phyloP scores from a whole-genome alignment of 768 basidiomycete species.

The Leccinum obscurum region DNA sequence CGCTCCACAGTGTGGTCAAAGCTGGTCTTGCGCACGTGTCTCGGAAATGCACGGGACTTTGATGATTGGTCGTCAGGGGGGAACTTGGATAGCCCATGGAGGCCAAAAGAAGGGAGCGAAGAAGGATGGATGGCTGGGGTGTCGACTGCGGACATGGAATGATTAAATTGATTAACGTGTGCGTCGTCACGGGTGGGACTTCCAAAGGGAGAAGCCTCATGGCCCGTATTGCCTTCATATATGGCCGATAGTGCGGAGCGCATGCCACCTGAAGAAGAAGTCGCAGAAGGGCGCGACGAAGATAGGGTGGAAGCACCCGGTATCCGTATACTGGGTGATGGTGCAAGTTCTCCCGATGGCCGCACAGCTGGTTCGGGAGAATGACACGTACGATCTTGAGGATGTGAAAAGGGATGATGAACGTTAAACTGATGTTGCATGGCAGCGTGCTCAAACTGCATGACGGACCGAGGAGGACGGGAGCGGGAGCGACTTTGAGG shows the following conservation, averaged over 20 bases:
- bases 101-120: slow-evolving; percentile 70
- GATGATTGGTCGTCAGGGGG: slow-evolving; percentile 34
- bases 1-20: slow-evolving; percentile 89
- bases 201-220: slow-evolving; percentile 39
- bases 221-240: slow-evolving; percentile 45
- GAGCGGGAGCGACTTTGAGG: slow-evolving; percentile 77
- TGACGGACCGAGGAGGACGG: slow-evolving; percentile 60
- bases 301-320: slow-evolving; percentile 46
- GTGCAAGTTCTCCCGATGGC: slow-evolving; percentile 21
- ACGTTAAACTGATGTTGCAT: slow-evolving; percentile 39
- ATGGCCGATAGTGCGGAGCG: slow-evolving; percentile 48
- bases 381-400: slow-evolving; percentile 26
- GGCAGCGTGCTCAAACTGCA: slow-evolving; percentile 47
- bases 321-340: slow-evolving; percentile 37
- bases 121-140: slow-evolving; percentile 61
- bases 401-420: slow-evolving; percentile 46
- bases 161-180: slow-evolving; percentile 38
- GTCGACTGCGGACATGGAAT: slow-evolving; percentile 41
- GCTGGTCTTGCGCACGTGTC: slow-evolving; percentile 90
- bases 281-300: slow-evolving; percentile 48
- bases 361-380: slow-evolving; percentile 29
- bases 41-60: slow-evolving; percentile 64
- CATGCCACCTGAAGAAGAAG: slow-evolving; percentile 38
- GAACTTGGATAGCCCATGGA: slow-evolving; percentile 53
- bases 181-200: slow-evolving; percentile 31